Base-by-base conservation (phyloP, 2,329 filamentous ascomycete species). In the Arachnomyces sp. region DNA sequence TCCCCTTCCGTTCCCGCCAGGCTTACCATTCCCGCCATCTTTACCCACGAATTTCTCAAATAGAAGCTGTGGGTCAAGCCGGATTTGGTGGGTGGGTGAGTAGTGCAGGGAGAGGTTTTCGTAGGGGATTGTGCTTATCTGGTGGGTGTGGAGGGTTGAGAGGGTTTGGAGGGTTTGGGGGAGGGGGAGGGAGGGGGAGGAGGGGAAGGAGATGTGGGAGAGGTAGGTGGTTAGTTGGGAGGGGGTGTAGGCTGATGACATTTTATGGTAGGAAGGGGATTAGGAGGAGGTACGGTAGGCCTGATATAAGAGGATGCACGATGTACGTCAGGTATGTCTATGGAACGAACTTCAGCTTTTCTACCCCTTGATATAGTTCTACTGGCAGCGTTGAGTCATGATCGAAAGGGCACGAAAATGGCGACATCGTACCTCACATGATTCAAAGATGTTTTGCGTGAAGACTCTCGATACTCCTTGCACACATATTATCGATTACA, bases 41-140 rank as follows among this genome's bases (percentile, higher is more conserved):
- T 9, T 9, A 2, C 58, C 51, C 32, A 78, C 59, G 35, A 75
- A 64, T 48, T 77, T 78, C 12, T 59, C 43, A 50, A 70, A 76
- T 2, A 76, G 57, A 34, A 56, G 47, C n/a, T 70, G 59, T 0
- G 71, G 67, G 15, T 70, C 59, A 5, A 78, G 65, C 11, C 50
- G 44, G 28, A 73, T 59, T 9, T 51, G 42, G 30, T 66, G 63
- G 33, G 57, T 56, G 38, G 52, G 49, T 2, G 60, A 43, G 52
- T 78, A 77, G 53, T 78, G 73, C 6, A 79, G 57, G 2, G 63
- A 59, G 7, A 79, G 59, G 47, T 77, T 77, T 34, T 79, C 74
- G 43, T 76, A 79, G 0, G 74, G 74, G 20, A 77, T 58, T 0
- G 64, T 62, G 0, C 70, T 60, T 39, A 77, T 68, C 46, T 72